Percentiles rank a stretch among this genome's conserved stretches.
These are phyloP conservation scores for Naganishia onofrii DNA, from an alignment of 768 basidiomycete species.

Conservation along the genomic window DNA sequence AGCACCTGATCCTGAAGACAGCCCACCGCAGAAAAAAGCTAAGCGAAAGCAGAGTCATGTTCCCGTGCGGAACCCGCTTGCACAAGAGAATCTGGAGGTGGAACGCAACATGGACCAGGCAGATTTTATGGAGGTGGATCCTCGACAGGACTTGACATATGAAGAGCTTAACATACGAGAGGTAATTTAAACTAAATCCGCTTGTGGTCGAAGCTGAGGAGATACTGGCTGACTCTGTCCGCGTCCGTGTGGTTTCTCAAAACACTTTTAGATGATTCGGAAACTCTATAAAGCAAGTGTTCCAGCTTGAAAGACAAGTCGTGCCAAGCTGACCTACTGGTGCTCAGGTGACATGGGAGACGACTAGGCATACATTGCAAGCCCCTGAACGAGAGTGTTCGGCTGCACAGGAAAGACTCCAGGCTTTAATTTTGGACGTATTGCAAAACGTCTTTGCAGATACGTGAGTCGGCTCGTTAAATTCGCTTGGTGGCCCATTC, in stretches of 20 bases:
- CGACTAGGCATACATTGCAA: not conserved
- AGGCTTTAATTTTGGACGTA: not conserved
- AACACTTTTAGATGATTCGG: not conserved
- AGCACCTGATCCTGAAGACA: not conserved
- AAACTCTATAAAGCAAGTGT: constrained; percentile 2
- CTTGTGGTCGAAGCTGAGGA: not conserved
- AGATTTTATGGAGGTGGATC: not conserved
- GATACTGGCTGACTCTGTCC: not conserved
- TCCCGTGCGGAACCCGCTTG: not conserved
- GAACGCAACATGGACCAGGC: not conserved
- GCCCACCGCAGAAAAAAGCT: not conserved
- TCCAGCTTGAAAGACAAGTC: not conserved
- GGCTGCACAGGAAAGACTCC: constrained; percentile 8
- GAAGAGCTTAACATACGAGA: constrained; percentile 8
- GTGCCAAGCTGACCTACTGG: not conserved
- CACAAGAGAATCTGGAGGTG: not conserved
- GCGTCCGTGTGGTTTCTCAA: not conserved
- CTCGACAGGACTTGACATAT: not conserved
- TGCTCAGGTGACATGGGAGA: constrained; percentile 3
- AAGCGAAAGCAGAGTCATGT: not conserved
- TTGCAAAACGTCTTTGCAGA: not conserved
- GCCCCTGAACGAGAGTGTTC: not conserved
- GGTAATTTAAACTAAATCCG: not conserved
- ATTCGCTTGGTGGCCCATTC: not conserved
- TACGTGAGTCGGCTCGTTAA: not conserved